Evolutionary conservation across 83 land plant species (phyloP).

Genomic region (Picea abies): DNA sequence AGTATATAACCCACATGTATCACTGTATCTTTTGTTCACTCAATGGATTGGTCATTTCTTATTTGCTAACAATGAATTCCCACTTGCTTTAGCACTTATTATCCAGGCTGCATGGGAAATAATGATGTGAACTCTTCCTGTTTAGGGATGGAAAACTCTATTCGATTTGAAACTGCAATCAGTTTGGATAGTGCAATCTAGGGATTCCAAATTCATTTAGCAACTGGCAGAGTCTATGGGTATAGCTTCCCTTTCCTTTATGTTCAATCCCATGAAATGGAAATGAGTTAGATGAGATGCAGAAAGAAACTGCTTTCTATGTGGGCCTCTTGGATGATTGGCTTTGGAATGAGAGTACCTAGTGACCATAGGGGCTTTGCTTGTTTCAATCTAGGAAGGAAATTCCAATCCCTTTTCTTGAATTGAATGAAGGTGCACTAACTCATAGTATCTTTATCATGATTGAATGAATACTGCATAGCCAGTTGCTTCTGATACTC

Average conservation of each 20-base stretch:
- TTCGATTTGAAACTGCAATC: background rate
- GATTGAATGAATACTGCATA: no score
- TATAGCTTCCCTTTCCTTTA: background rate
- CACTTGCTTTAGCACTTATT: background rate
- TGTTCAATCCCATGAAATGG: background rate
- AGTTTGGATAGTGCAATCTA: background rate
- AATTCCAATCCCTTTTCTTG: no score
- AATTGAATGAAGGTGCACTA: no score
- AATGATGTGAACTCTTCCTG: background rate
- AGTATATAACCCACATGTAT: no score
- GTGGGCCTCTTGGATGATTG: no score
- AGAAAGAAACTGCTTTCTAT: background rate
- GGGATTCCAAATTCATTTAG: background rate
- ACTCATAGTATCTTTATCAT: no score
- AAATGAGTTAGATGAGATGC: background rate
- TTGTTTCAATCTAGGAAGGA: no score
- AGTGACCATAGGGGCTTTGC: no score
- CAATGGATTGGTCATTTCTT: background rate
- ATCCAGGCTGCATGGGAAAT: background rate
- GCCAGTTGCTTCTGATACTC: no score
- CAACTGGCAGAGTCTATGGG: background rate
- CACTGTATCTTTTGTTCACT: background rate
- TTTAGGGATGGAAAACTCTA: background rate
- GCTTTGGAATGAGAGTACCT: no score
- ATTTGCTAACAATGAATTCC: background rate